Base-by-base conservation (phyloP, 176 grass and related monocot species). In the Stipa capillata region DNA sequence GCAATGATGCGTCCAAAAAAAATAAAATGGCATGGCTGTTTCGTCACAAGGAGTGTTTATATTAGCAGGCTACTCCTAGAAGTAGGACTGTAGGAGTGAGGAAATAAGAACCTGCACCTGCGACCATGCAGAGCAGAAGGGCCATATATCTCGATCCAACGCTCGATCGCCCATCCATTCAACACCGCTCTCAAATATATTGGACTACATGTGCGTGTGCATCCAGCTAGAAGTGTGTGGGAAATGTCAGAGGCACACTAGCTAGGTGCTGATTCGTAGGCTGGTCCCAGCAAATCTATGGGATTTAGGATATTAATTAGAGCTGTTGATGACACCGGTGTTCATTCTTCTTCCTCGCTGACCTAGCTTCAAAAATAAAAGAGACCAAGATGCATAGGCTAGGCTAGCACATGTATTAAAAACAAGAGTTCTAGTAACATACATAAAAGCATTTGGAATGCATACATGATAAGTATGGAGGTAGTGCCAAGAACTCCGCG, bases 401-500 rank as follows among this genome's bases (percentile, higher is more conserved):
- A 74, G 29, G 18, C 20, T 18, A 34, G 31, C 13, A 66, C 35
- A 42, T 24, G 49, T 34, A 47, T 40, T 9, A 37, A 27, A 65
- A 56, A 42, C 64, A 67, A 40, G 39, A 68, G 63, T 3, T 18
- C 4, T 13, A 14, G 1, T 41, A 24, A 41, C 36, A 12, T 2
- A 4, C 0, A 17, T 8, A 68, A 13, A 14, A 67, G 0, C 25
- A 29, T 56, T 83, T 82, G 79, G 73, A 72, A 54, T 24, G 34
- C 15, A 4, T 20, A n/a, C 8, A 35, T 50, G 24, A 76, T 63
- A 21, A 71, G 28, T 48, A 3, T 60, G 63, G 33, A 76, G 3
- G 3, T 56, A 4, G 40, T 8, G 68, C 67, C 79, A 89, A 86
- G 51, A 79, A 57, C 58, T 72, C 69, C 56, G 60, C 54, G 48